phyloP scores from a whole-genome alignment of 148 eudicot genomes.

The Cornus kousa region DNA sequence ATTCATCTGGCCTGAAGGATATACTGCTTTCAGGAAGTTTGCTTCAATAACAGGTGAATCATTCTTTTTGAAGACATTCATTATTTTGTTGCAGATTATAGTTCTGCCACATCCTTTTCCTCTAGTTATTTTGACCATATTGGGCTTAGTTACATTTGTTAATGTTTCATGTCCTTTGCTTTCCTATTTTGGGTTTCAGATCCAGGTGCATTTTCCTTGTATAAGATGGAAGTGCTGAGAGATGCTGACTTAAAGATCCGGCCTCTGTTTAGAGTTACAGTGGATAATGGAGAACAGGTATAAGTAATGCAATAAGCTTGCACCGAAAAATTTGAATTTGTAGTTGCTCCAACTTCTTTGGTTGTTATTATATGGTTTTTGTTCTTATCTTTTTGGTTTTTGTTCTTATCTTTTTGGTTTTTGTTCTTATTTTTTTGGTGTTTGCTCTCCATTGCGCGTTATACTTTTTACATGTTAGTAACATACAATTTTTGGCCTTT shows the following conservation, averaged over 20 bases:
- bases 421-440: background rate
- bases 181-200: conserved; percentile 28
- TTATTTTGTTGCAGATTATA: conserved; percentile 1
- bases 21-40: conserved; percentile 59
- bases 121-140: background rate
- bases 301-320: conserved; percentile 8
- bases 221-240: conserved; percentile 67
- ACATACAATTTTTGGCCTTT: too few species aligned
- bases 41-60: conserved; percentile 46
- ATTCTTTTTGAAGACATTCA: conserved; percentile 8
- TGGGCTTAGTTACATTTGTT: background rate
- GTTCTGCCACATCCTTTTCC: background rate
- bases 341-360: conserved; percentile 3
- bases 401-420: background rate
- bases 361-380: background rate
- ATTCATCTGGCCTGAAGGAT: conserved; percentile 59
- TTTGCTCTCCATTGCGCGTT: too few species aligned
- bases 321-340: background rate
- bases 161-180: background rate
- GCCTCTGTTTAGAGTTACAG: conserved; percentile 56
- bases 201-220: conserved; percentile 38
- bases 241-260: conserved; percentile 42
- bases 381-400: background rate
- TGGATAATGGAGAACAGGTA: conserved; percentile 60
- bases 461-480: too few species aligned